Base-by-base conservation (phyloP, 1,139 yeast genomes). In the Yamadazyma spencermartinsiae region DNA sequence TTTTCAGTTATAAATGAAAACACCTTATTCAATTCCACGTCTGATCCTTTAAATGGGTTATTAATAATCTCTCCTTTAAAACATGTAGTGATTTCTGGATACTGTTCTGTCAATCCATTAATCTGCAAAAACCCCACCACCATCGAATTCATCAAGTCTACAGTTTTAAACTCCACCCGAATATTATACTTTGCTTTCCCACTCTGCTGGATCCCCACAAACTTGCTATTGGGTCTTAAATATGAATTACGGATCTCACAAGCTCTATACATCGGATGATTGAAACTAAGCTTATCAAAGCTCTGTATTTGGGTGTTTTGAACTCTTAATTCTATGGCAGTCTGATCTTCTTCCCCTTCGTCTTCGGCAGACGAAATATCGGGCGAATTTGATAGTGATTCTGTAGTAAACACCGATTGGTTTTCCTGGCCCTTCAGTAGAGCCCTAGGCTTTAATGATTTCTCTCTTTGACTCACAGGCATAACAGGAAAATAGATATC, bases 51-150 rank as follows among this genome's bases (percentile, higher is more conserved):
- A 11, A 41, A 31, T 3, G 79, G 60, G 73, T 82, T 46, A 47
- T 88, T 85, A 31, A 89, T 79, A 46, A 89, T 85, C 55, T 86
- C 96, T 4, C 90, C 94, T 51, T 82, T 87, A 64, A 90, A 90
- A 55, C 83, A 89, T 0, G 97, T 90, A 11, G 87, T 79, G 45
- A 90, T 81, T 46, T 82, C 82, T 1, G 95, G 90, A 48, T 85
- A 79, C 34, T 79, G 74, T 41, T 78, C 82, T 0, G 96, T 87
- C 36, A 90, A 69, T 2, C 95, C 95, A 42, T 81, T 75, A 41
- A 90, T 90, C 43, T 83, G 82, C 36, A 90, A 67, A 50, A 82
- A 85, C 4, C 97, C 98, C 24, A 89, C 79, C 15, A 89, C 60
- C 33, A 75, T 71, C 1, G 86, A 79, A 43, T 73, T 71, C 20